Base-by-base conservation (phyloP, 345 rosid species). In the Trapa incisa region DNA sequence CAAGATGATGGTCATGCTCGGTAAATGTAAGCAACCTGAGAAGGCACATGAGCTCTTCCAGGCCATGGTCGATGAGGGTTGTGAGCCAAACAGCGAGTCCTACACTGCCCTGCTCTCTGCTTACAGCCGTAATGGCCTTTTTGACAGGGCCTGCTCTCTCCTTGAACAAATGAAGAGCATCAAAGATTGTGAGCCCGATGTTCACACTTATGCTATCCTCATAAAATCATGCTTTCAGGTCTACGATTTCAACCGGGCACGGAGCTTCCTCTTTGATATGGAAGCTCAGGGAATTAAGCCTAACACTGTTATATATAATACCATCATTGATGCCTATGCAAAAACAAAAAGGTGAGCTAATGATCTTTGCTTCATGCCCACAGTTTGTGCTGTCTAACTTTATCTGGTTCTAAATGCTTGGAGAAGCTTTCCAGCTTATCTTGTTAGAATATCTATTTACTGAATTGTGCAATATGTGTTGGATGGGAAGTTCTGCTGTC, bases 131-230 rank as follows among this genome's bases (percentile, higher is more conserved):
- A 89, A 88, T 2, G 86, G 84, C 12, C 81, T 80, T 17, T 82
- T 93, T 67, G 92, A 83, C 47, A 78, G 79, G 75, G 97, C 94
- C 3, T 83, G 86, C 75, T 74, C 74, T 16, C 76, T 89, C 65
- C 77, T 92, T 35, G 88, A 86, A 71, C 80, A 75, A 76, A 92
- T 92, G 97, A 88, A 92, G 80, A 78, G 60, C 73, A 86, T 69
- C 70, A 82, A 80, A 66, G 75, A 75, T 73, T 89, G 96, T 69
- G 74, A 70, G 70, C 98, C 98, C 3, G 97, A 89, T 70, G 92
- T 92, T 66, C 95, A 92, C 43, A 89, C 97, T 10, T 93, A 89
- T 56, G 83, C 97, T n/a, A 88, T 93, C 79, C 93, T 93, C 50
- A 82, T 93, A 29, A 93, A 93, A 73, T 93, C 97, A 4, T 88